phyloP scores from a whole-genome alignment of 176 grass and related monocot species.

The Thalia dealbata region DNA sequence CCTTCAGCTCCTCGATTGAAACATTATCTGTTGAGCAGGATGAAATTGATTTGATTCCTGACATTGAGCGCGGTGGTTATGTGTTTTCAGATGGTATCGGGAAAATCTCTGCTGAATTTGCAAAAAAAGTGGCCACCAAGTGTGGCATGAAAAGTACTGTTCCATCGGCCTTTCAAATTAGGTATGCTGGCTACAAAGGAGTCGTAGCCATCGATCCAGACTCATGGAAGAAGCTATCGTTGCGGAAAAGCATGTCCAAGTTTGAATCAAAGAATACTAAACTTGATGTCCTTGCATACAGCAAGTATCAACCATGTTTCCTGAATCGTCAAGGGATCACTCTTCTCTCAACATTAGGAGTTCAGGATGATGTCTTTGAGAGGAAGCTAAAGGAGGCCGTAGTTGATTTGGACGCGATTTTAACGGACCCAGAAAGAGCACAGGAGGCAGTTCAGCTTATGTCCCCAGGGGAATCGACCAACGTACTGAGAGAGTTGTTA shows the following conservation, averaged over 20 bases:
- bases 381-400: constrained; percentile 49
- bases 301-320: constrained; percentile 70
- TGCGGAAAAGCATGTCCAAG: constrained; percentile 79
- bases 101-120: constrained; percentile 74
- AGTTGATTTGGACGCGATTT: constrained; percentile 43
- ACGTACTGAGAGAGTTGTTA: constrained; percentile 54
- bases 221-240: constrained; percentile 61
- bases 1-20: constrained; percentile 77
- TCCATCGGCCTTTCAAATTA: constrained; percentile 87
- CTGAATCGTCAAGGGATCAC: constrained; percentile 79
- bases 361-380: constrained; percentile 56
- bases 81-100: constrained; percentile 90
- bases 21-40: constrained; percentile 39
- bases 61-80: constrained; percentile 40
- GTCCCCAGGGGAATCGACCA: constrained; percentile 66
- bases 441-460: constrained; percentile 60
- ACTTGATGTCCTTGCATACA: constrained; percentile 86
- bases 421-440: constrained; percentile 51
- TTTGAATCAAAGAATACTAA: constrained; percentile 61
- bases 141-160: constrained; percentile 50
- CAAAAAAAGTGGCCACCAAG: constrained; percentile 53
- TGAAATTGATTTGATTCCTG: constrained; percentile 59
- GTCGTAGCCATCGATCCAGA: constrained; percentile 66
- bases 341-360: constrained; percentile 72
- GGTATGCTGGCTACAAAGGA: constrained; percentile 85